Evolutionary conservation across 2,329 filamentous ascomycete genomes (phyloP), one percentile per base, ranked within the genome.

Genomic region (Aspergillus brasiliensis): DNA sequence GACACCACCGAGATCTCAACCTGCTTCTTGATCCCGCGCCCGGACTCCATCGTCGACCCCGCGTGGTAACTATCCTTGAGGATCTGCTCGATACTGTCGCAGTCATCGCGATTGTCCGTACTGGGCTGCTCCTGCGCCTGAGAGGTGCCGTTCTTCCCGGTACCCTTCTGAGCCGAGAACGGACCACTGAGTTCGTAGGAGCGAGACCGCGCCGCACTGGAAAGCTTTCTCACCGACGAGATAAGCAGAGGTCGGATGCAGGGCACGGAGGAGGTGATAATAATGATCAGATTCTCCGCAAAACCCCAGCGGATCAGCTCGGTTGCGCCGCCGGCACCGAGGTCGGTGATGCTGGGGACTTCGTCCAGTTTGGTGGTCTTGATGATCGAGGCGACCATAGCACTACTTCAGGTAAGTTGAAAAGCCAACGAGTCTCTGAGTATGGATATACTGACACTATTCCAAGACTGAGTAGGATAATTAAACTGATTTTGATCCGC

Each of bases 301-400:
- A 68, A 73, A 15, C 66, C 69, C 71, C 71, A 73, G 34, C 70
- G 67, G 57, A 73, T 69, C 8, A 73, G 56, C 49, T 71, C 67
- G 19, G 71, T 58, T 13, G 62, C 66, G 5, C 68, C 69, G 2
- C n/a, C 44, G 3, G 67, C 53, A 23, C 69, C 69, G 6, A 71
- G 63, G 34, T 73, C 68, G 1, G 69, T 72, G 49, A 72, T 59
- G 31, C 69, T 66, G 10, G 70, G 70, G 3, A 73, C 54, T 15
- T 64, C 46, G 42, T 58, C 4, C 25, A 71, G 65, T 37, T 71
- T 71, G 48, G 69, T 72, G 13, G 69, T 70, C 47, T 73, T 73
- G 62, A 73, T 65, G 44, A 73, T 70, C 11, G 70, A 72, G n/a
- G 71, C 70, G 19, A 70, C 25, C 69, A 73, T 71, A 10, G 70